Evolutionary conservation across 2,329 filamentous ascomycete genomes (phyloP).

Genomic region (Ascomycota sp.): DNA sequence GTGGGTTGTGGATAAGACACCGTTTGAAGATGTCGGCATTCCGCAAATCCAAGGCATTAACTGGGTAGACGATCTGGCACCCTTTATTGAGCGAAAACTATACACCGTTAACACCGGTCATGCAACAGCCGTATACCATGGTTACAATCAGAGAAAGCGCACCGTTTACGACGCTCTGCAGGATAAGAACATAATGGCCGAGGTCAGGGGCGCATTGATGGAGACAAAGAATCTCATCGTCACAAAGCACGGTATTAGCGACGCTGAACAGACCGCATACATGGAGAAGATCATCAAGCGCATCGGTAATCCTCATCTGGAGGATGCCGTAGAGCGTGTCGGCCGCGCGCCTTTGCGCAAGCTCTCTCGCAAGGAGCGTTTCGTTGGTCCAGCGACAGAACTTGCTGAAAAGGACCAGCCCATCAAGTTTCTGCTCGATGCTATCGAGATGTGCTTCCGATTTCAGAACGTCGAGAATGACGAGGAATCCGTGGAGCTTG

Average conservation of each 20-base stretch:
- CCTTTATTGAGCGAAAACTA: constrained; percentile 97
- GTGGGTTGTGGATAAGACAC: constrained; percentile 84
- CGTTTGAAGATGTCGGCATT: constrained; percentile 46
- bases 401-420: constrained; percentile 63
- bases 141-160: constrained; percentile 63
- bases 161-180: constrained; percentile 79
- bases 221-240: constrained; percentile 80
- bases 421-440: constrained; percentile 54
- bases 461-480: constrained; percentile 92
- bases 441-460: constrained; percentile 77
- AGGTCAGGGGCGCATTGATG: constrained; percentile 59
- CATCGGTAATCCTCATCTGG: constrained; percentile 82
- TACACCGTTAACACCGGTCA: constrained; percentile 99
- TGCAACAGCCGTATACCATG: constrained; percentile 89
- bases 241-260: constrained; percentile 62
- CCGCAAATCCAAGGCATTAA: constrained; percentile 74
- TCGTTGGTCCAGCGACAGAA: constrained; percentile 79
- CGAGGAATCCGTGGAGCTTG: constrained; percentile 71
- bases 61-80: constrained; percentile 78
- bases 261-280: constrained; percentile 62
- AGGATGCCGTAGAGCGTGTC: constrained; percentile 87
- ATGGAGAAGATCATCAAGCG: constrained; percentile 81
- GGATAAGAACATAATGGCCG: constrained; percentile 57
- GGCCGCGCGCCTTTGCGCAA: constrained; percentile 89
- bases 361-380: constrained; percentile 84